Evolutionary conservation across 805 yeast species (phyloP).

Genomic region (Vanderwaltozyma polyspora): DNA sequence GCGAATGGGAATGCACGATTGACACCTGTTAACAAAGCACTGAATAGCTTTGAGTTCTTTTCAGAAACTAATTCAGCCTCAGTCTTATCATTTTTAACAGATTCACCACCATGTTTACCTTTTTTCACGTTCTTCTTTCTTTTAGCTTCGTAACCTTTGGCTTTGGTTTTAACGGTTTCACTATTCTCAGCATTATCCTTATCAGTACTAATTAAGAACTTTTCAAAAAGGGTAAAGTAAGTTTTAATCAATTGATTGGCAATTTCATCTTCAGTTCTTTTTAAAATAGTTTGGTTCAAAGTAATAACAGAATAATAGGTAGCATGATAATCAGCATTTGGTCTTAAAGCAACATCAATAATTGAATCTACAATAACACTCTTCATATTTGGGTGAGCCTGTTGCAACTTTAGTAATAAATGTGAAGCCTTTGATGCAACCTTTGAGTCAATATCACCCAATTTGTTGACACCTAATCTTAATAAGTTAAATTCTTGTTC

Average conservation of each 20-base stretch:
- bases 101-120: constrained; percentile 82
- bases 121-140: constrained; percentile 67
- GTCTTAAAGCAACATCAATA: constrained; percentile 66
- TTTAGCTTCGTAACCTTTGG: constrained; percentile 40
- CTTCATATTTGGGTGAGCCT: constrained; percentile 94
- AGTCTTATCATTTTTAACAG: constrained; percentile 50
- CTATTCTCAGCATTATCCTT: constrained; percentile 28
- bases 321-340: constrained; percentile 72
- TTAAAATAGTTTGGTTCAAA: constrained; percentile 83
- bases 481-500: constrained; percentile 92
- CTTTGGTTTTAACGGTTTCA: constrained; percentile 27
- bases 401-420: constrained; percentile 67
- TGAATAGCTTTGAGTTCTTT: constrained; percentile 69
- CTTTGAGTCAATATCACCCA: constrained; percentile 87
- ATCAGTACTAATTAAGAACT: constrained; percentile 62
- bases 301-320: constrained; percentile 82
- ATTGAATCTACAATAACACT: constrained; percentile 66
- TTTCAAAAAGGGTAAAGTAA: constrained; percentile 79
- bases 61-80: constrained; percentile 63
- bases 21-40: constrained; percentile 87
- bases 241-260: constrained; percentile 78
- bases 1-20: constrained; percentile 95
- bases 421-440: constrained; percentile 84
- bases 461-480: constrained; percentile 80
- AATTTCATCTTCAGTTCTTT: constrained; percentile 61